Base-by-base conservation (phyloP, 352 stramenopile genomes). In the Phytophthora ramorum region DNA sequence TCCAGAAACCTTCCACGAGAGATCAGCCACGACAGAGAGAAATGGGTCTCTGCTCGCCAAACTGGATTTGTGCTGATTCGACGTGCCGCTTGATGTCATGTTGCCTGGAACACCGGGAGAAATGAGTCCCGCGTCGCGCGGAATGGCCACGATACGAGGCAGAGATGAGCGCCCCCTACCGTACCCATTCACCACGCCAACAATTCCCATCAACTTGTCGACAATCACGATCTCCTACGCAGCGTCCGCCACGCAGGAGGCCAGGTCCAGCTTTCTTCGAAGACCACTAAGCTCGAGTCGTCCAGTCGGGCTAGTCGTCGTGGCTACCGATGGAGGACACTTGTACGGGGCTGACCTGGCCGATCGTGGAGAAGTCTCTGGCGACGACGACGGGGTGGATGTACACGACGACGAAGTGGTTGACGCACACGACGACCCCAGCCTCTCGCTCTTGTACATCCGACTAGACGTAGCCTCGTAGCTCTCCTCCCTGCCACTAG, bases 241-340 rank as follows among this genome's bases (percentile, higher is more conserved):
- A 7, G 72, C 37, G 50, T 70, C 69, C 4, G 63, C 53, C 35
- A 89, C 81, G 51, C 81, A 90, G 7, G 81, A 83, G 37, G n/a
- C n/a, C n/a, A n/a, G n/a, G n/a, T 88, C 79, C 35, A 90, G 67
- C 44, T 90, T 90, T 14, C 69, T 62, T 62, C 83, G 80, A 43
- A 92, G 50, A 2, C 66, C 69, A 24, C 48, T 78, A 16, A 92
- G 69, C 43, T 92, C 69, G 10, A 90, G 56, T 3, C 83, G 76
- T 69, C 73, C 85, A 12, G 63, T 69, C 9, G 62, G 48, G n/a
- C 5, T 67, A 24, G 54, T 59, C 10, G 66, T 75, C 4, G 69
- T 73, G 10, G 66, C 67, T 0, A 77, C 63, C 13, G 72, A 79
- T 20, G 59, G 66, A 0, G 67, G 13, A 3, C 74, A 63, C 35